phyloP scores from a whole-genome alignment of 169 alveolate genomes.

The Plasmodium berghei region DNA sequence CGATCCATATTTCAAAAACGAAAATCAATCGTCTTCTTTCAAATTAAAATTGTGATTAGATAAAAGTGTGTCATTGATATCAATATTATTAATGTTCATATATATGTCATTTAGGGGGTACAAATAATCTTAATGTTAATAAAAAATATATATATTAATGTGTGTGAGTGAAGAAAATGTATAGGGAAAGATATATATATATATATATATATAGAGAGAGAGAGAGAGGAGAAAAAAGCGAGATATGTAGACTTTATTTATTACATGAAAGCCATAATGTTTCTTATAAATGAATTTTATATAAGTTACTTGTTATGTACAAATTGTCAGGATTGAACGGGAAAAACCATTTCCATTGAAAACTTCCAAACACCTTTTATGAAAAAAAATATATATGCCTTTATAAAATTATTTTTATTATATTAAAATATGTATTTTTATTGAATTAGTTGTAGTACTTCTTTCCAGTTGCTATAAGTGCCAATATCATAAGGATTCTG shows the following conservation, averaged over 20 bases:
- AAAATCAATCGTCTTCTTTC: slow-evolving; percentile 16
- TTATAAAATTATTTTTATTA: too few relatives aligned
- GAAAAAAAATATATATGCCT: background rate
- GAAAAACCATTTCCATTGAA: slow-evolving; percentile 70
- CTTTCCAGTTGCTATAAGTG: slow-evolving; percentile 58
- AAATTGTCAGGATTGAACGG: slow-evolving; percentile 41
- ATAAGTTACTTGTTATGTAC: slow-evolving; percentile 17
- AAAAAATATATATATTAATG: background rate
- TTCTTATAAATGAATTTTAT: too few relatives aligned
- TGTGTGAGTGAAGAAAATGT: background rate
- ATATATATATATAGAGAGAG: background rate
- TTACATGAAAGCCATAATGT: too few relatives aligned
- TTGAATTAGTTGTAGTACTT: slow-evolving; percentile 1
- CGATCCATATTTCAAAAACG: too few relatives aligned
- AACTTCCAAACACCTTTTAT: slow-evolving; percentile 52
- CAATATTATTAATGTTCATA: slow-evolving; percentile 47
- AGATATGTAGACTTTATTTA: too few relatives aligned
- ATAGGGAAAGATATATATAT: background rate
- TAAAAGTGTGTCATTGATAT: slow-evolving; percentile 49
- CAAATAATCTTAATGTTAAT: slow-evolving; percentile 10
- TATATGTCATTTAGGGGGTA: slow-evolving; percentile 61
- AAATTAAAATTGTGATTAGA: slow-evolving; percentile 11
- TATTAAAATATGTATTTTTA: background rate
- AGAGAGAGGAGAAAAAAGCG: background rate
- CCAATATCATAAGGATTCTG: slow-evolving; percentile 69